Evolutionary conservation across 2,329 filamentous ascomycete species (phyloP), one percentile per base, ranked within the genome.

Genomic region (Xylaria hypoxylon): DNA sequence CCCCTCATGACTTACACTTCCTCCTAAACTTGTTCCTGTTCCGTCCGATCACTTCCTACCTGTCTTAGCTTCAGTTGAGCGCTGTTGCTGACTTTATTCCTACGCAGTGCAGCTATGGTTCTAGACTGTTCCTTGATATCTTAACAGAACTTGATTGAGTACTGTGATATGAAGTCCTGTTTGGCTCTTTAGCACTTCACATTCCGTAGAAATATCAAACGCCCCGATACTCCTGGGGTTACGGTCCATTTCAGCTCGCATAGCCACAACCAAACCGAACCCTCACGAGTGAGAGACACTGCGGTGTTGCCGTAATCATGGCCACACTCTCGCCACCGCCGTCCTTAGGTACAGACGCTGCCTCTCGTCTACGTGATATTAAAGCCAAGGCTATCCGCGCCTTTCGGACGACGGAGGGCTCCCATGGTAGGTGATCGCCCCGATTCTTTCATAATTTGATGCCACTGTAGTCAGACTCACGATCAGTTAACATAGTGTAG

Each of bases 401-500:
- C 22, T 71, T 69, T 38, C 26, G 48, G 33, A 10, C 31, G 24
- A 28, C 40, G 11, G 26, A 59, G 28, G 42, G 5, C 62, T 24
- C 50, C n/a, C 59, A 69, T 42, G 64, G 68, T 70, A 61, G 8
- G 63, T 63, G 28, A 26, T 45, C 5, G 13, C 26, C 38, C 10
- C 17, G 11, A 56, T 63, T 22, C n/a, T 13, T 19, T 44, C 40
- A 3, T 45, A 15, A 38, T 10, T 8, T 45, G 13, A 22, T 10
- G 2, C 6, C 50, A 19, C n/a, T 45, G 5, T 42, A n/a, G 26
- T 51, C 8, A 22, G 15, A 56, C 26, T 44, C 38, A 52, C 10
- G 17, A 53, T 62, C 17, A 44, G 26, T 60, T 68, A 62, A 70
- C 53, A n/a, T 10, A 17, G 8, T 33, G 22, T 60, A 75, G 76